Evolutionary conservation across 2,329 filamentous ascomycete species (phyloP).

Genomic region (Fusarium sp.): DNA sequence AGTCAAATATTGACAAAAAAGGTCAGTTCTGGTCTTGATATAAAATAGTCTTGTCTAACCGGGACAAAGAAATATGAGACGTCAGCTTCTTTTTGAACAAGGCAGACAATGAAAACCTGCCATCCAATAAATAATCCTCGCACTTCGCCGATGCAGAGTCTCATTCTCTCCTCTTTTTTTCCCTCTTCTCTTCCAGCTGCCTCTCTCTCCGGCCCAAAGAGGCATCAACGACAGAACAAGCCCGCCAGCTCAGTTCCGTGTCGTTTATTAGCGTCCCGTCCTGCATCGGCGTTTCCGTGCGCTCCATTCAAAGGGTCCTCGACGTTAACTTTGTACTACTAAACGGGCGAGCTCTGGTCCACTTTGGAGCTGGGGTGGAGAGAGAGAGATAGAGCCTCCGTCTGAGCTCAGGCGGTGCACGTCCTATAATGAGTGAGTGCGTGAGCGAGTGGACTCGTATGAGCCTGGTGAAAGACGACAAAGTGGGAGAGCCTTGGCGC

Average conservation of each 20-base stretch:
- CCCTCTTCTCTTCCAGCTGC: too few relatives aligned
- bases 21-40: neutral
- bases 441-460: neutral
- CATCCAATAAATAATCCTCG: slow-evolving; percentile 18
- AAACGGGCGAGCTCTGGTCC: neutral
- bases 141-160: slow-evolving; percentile 28
- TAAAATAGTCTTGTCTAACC: neutral
- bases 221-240: neutral
- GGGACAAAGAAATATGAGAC: slow-evolving; percentile 11
- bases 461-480: neutral
- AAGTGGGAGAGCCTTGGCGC: neutral
- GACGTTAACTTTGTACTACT: slow-evolving; percentile 12
- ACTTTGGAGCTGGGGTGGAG: neutral
- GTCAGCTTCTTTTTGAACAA: slow-evolving; percentile 16
- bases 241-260: slow-evolving; percentile 36
- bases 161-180: slow-evolving; percentile 3
- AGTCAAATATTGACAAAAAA: neutral
- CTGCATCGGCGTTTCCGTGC: slow-evolving; percentile 38
- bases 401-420: neutral
- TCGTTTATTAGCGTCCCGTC: slow-evolving; percentile 29
- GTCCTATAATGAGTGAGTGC: neutral
- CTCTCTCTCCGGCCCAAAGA: slow-evolving; percentile 6
- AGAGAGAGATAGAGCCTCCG: neutral
- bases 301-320: slow-evolving; percentile 6
- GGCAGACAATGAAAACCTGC: neutral